phyloP scores from a whole-genome alignment of 2,329 filamentous ascomycete species.

The Fusarium nelsonii region DNA sequence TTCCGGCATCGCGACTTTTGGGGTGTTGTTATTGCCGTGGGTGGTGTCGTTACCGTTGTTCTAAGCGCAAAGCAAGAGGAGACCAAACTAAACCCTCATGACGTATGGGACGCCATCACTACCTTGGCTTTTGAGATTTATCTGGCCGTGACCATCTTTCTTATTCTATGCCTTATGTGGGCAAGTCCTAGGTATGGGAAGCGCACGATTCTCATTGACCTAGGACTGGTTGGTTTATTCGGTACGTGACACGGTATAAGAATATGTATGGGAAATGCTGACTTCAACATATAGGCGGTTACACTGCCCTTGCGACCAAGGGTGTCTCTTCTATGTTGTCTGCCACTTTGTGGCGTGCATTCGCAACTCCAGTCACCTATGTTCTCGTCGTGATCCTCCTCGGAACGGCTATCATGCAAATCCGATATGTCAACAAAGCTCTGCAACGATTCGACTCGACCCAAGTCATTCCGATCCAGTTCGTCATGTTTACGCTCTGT shows the following conservation, averaged over 20 bases:
- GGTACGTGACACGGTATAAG: constrained; percentile 66
- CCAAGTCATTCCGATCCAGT: constrained; percentile 97
- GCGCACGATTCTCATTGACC: constrained; percentile 88
- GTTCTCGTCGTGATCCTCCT: constrained; percentile 83
- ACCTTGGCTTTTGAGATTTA: constrained; percentile 93
- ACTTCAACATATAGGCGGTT: constrained; percentile 73
- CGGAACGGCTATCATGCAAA: constrained; percentile 92
- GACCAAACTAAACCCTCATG: constrained; percentile 88
- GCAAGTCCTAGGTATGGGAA: constrained; percentile 86
- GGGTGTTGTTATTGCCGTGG: constrained; percentile 88
- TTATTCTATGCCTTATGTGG: constrained; percentile 85
- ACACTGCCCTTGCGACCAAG: constrained; percentile 97
- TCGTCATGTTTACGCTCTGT: constrained; percentile 94
- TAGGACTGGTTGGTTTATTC: constrained; percentile 93
- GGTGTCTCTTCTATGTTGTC: constrained; percentile 96
- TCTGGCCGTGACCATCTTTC: constrained; percentile 76
- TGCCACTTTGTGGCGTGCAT: constrained; percentile 86
- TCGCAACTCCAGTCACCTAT: constrained; percentile 94
- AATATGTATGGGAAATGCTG: constrained; percentile 8
- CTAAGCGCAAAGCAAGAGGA: constrained; percentile 91
- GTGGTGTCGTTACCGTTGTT: constrained; percentile 91
- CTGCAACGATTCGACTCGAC: constrained; percentile 96
- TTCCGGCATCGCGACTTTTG: constrained; percentile 88
- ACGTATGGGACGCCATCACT: constrained; percentile 90
- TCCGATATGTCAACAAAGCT: constrained; percentile 91